Evolutionary conservation across 805 yeast genomes (phyloP), one percentile per base, ranked within the genome.

Genomic region (Hanseniaspora occidentalis): DNA sequence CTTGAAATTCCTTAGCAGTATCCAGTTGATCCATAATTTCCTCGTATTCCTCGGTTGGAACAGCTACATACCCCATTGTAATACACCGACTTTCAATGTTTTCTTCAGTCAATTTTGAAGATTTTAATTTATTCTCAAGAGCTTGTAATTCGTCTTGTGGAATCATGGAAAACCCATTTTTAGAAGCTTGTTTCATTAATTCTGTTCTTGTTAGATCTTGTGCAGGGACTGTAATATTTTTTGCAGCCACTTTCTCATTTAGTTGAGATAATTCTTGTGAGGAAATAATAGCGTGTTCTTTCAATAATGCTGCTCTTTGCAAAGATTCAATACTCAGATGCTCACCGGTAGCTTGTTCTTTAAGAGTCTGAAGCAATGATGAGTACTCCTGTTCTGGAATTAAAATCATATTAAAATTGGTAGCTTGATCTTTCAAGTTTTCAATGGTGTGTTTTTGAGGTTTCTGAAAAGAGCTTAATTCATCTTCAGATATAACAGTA

Each of bases 51-150:
- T 47, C 47, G 8, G 39, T 20, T 4, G 49, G 41, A 11, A 52
- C 14, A 6, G 49, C 47, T 6, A 46, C 41, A 31, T 39, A 46
- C 5, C 58, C 60, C n/a, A 48, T 39, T 19, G 43, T 41, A 2
- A 43, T 11, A 6, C 49, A 48, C 14, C 44, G 48, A 4, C 45
- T 43, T 11, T 47, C 44, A 7, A 56, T 35, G 17, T 46, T 44
- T 2, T 45, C 46, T 13, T 46, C 45, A 4, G 48, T 42, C 17
- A 43, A 26, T 16, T 37, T 39, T 13, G 34, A 37, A 2, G 40
- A 34, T 25, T 26, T 31, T 9, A 40, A n/a, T 25, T 21, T 50
- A 44, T 35, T 38, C 22, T 40, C 42, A 37, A 41, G 43, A 2
- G 3, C 38, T 17, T 17, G 27, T 37, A 39, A 36, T 11, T 43